phyloP scores from a whole-genome alignment of 176 grass and related monocot species.

The Triticum timopheevii region DNA sequence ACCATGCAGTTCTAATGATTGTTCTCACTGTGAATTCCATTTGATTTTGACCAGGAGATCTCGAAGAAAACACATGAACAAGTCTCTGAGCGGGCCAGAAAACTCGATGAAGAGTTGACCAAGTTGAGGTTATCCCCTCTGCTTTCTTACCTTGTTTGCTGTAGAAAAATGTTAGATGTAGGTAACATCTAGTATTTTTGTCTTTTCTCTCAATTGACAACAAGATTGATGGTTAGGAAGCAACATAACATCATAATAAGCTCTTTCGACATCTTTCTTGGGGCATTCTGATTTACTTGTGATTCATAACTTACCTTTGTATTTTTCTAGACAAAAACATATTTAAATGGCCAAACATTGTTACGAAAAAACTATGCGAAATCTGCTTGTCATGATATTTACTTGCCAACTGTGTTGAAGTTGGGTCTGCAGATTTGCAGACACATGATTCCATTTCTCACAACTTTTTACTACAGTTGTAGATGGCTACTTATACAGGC shows the following conservation, averaged over 20 bases:
- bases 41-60: conserved; percentile 44
- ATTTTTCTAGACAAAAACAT: background rate
- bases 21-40: conserved; percentile 22
- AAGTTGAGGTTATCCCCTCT: conserved; percentile 57
- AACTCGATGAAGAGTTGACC: conserved; percentile 72
- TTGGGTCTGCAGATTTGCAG: conserved; percentile 1
- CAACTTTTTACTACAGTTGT: background rate
- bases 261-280: background rate
- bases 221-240: background rate
- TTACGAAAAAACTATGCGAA: background rate
- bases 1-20: conserved; percentile 5
- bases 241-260: background rate
- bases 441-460: background rate
- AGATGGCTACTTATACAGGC: conserved; percentile 14
- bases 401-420: background rate
- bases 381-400: background rate
- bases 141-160: background rate
- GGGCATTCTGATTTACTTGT: conserved; percentile 13
- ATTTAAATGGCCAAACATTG: background rate
- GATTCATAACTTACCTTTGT: background rate
- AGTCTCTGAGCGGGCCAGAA: conserved; percentile 71
- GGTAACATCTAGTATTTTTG: background rate
- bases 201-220: conserved; percentile 22
- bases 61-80: conserved; percentile 81
- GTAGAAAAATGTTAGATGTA: background rate